Conservation (phyloP, 495 filamentous ascomycete genomes). For the Aspergillus haitiensis region DNA sequence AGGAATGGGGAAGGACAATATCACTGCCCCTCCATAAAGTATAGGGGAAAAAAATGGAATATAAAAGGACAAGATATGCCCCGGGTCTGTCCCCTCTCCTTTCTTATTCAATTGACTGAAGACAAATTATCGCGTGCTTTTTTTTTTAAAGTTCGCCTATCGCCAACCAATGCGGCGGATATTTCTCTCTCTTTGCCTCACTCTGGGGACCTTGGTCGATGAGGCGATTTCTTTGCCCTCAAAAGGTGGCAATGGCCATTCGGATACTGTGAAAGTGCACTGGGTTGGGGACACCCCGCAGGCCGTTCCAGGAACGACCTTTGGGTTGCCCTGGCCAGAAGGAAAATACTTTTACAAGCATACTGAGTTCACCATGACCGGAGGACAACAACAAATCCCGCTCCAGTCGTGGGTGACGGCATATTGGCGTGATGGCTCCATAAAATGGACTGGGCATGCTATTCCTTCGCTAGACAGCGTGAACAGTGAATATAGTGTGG, state of each 20-base stretch:
- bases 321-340: constrained; percentile 45
- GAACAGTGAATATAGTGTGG: constrained; percentile 17
- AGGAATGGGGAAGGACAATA: no score
- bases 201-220: not conserved
- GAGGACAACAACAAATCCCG: constrained; percentile 20
- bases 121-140: no score
- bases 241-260: not conserved
- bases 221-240: not conserved
- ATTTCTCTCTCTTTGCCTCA: not conserved
- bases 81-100: no score
- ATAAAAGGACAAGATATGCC: no score
- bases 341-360: constrained; percentile 36
- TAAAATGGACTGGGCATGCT: constrained; percentile 51
- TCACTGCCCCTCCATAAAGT: no score
- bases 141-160: not conserved
- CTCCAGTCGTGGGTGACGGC: constrained; percentile 46
- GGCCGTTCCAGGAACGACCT: constrained; percentile 36
- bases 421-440: constrained; percentile 47
- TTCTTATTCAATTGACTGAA: no score
- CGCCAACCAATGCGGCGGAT: not conserved
- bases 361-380: constrained; percentile 32
- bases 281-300: constrained; percentile 42
- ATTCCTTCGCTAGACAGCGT: constrained; percentile 24
- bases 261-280: constrained; percentile 24
- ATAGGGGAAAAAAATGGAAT: no score